A percentile compares a stretch with the other conserved stretches of the same genome.
phyloP scores from a whole-genome alignment of 2,329 filamentous ascomycete genomes.

The Calonectria multiphialidica region DNA sequence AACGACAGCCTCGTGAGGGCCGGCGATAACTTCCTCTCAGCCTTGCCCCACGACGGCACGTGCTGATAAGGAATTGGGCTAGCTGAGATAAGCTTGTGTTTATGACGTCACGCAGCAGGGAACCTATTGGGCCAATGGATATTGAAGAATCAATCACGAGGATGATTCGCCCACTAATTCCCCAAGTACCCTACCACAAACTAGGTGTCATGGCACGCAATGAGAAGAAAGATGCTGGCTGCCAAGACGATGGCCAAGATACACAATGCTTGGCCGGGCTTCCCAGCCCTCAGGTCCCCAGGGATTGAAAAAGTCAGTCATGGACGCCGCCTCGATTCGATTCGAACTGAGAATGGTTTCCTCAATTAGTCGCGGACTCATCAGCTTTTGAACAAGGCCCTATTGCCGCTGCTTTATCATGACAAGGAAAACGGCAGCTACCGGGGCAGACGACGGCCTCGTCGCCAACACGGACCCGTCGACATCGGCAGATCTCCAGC shows the following conservation, averaged over 20 bases:
- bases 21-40: slow-evolving; percentile 21
- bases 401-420: neutral
- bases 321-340: neutral
- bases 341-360: neutral
- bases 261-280: neutral
- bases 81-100: neutral
- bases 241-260: slow-evolving; percentile 13
- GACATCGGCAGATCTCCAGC: slow-evolving; percentile 15
- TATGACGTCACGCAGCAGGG: slow-evolving; percentile 35
- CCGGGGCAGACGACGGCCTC: neutral
- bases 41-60: slow-evolving; percentile 38
- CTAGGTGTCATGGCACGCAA: neutral
- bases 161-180: slow-evolving; percentile 11
- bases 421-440: neutral
- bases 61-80: slow-evolving; percentile 30
- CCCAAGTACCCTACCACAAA: neutral
- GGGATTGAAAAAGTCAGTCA: neutral
- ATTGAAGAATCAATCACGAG: slow-evolving; percentile 31
- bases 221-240: neutral
- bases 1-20: slow-evolving; percentile 33
- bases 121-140: slow-evolving; percentile 39
- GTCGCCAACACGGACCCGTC: neutral
- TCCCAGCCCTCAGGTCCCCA: neutral
- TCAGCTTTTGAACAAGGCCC: too few relatives aligned
- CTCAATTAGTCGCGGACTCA: neutral